Conservation (phyloP, 2,329 filamentous ascomycete species). For the Ceratocystis huliohia region DNA sequence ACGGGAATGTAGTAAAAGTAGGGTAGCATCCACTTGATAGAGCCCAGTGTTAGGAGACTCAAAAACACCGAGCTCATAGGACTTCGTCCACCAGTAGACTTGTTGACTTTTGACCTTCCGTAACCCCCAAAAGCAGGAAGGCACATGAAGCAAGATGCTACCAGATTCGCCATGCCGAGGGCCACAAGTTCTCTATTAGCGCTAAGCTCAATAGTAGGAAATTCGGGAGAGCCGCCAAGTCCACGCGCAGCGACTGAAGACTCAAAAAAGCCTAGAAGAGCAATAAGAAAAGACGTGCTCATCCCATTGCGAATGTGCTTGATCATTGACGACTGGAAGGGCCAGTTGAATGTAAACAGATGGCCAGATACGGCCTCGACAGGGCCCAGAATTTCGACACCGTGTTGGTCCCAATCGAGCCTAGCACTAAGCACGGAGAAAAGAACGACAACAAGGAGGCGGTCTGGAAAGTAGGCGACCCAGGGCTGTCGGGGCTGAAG, state of each 20-base stretch:
- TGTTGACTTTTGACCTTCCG: slow-evolving; percentile 89
- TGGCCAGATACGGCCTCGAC: slow-evolving; percentile 63
- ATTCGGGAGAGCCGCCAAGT: slow-evolving; percentile 54
- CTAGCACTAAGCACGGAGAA: slow-evolving; percentile 68
- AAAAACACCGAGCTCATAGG: slow-evolving; percentile 89
- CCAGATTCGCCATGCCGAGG: slow-evolving; percentile 77
- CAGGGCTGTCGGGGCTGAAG: slow-evolving; percentile 66
- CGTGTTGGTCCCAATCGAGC: slow-evolving; percentile 64
- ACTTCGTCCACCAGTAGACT: slow-evolving; percentile 77
- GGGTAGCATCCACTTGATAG: slow-evolving; percentile 69
- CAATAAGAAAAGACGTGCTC: slow-evolving; percentile 85
- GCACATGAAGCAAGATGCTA: slow-evolving; percentile 83
- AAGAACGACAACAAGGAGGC: slow-evolving; percentile 76
- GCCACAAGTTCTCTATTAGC: slow-evolving; percentile 90
- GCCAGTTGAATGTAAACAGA: slow-evolving; percentile 70
- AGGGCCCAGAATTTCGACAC: slow-evolving; percentile 71
- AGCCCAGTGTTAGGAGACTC: slow-evolving; percentile 67
- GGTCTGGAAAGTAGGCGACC: slow-evolving; percentile 82
- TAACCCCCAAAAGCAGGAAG: slow-evolving; percentile 93
- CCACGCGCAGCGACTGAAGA: slow-evolving; percentile 93
- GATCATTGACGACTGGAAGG: slow-evolving; percentile 65
- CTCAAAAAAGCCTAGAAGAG: slow-evolving; percentile 94
- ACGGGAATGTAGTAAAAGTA: slow-evolving; percentile 95
- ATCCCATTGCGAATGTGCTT: slow-evolving; percentile 73
- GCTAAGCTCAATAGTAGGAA: slow-evolving; percentile 71